phyloP scores from a whole-genome alignment of 2,329 filamentous ascomycete species.

The Diplodia intermedia region DNA sequence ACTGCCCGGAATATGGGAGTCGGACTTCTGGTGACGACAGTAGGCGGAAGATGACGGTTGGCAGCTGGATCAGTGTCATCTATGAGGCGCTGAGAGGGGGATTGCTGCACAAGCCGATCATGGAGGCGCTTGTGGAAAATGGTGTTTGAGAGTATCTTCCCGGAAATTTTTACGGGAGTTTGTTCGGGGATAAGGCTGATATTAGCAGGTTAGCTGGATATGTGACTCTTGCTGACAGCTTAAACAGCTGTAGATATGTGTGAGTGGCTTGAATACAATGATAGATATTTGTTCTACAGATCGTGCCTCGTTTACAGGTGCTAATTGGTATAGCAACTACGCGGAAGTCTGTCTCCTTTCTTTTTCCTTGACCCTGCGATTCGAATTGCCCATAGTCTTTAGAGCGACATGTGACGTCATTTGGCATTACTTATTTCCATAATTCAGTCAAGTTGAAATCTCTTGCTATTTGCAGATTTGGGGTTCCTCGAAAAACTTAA shows the following conservation, averaged over 20 bases:
- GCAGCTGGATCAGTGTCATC: constrained; percentile 36
- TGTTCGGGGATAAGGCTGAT: neutral
- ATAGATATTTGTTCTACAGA: neutral
- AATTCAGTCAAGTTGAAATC: neutral
- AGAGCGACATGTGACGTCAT: neutral
- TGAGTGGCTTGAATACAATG: neutral
- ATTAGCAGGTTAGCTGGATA: accelerated
- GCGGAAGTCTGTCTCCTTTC: no score
- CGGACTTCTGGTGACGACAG: neutral
- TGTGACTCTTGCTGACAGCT: neutral
- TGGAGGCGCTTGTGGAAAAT: constrained; percentile 27
- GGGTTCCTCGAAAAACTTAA: no score
- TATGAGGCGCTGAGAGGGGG: constrained; percentile 38
- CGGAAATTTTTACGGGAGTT: neutral
- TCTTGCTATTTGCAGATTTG: no score
- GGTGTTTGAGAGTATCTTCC: neutral
- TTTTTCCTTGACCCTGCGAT: no score
- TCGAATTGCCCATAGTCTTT: no score
- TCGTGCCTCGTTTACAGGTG: neutral
- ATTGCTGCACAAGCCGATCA: constrained; percentile 29
- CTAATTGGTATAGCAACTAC: no score
- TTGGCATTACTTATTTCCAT: neutral
- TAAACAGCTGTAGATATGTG: neutral
- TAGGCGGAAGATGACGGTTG: constrained; percentile 34
- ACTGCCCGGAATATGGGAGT: constrained; percentile 34